These are phyloP conservation scores for Tuber umbilicatum DNA, from an alignment of 495 filamentous ascomycete genomes.

Conservation along the genomic window DNA sequence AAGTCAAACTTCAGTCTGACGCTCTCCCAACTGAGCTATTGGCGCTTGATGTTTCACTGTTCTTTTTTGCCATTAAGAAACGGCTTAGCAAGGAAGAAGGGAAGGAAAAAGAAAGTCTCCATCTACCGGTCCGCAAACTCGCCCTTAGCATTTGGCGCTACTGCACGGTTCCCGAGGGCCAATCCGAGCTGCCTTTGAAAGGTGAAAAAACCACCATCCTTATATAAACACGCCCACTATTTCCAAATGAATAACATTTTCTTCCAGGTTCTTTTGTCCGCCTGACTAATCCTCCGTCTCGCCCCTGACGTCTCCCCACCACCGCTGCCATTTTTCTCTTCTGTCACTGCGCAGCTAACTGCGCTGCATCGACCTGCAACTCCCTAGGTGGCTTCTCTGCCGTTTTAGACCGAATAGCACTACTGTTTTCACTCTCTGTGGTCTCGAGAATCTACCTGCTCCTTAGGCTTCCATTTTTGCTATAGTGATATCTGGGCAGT, in stretches of 20 bases:
- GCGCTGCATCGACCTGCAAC: conserved; percentile 12
- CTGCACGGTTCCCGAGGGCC: neutral
- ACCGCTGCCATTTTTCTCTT: neutral
- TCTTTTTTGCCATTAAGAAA: neutral
- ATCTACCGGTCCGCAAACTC: conserved; percentile 2
- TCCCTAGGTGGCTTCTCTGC: conserved; percentile 1
- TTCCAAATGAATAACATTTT: conserved; percentile 12
- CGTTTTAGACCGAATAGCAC: conserved; percentile 7
- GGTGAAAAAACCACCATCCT: neutral
- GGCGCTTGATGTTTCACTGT: neutral
- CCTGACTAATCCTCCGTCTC: neutral
- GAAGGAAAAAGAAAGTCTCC: neutral
- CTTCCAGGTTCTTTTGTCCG: conserved; percentile 5
- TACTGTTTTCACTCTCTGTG: conserved; percentile 10
- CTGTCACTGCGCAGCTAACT: conserved; percentile 5
- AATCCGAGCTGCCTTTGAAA: neutral
- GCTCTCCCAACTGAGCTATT: conserved; percentile 19
- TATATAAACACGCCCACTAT: neutral
- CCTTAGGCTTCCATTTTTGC: neutral
- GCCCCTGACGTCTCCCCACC: conserved; percentile 10
- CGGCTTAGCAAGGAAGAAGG: neutral
- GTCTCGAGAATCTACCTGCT: conserved; percentile 11
- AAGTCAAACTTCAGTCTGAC: too few species aligned
- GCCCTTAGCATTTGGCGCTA: neutral
- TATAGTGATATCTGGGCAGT: neutral